Conservation (phyloP, 805 yeast species). For the Ogataea pilisensis region DNA sequence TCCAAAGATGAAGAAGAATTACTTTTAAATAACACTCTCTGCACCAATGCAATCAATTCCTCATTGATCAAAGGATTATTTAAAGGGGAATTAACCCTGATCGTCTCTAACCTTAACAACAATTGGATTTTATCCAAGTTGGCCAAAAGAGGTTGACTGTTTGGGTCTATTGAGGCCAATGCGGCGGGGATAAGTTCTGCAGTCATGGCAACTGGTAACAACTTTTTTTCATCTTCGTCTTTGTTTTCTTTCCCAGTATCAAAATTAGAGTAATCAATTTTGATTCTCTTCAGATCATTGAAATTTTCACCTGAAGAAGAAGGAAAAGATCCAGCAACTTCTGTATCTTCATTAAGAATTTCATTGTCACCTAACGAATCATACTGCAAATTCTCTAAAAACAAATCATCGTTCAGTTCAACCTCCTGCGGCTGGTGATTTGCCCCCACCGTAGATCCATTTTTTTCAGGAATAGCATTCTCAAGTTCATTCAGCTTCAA, state of each 20-base stretch:
- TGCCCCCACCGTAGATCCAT: too few species aligned
- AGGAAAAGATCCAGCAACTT: too few species aligned
- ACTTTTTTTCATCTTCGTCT: slow-evolving; percentile 31
- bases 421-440: slow-evolving; percentile 66
- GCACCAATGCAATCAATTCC: slow-evolving; percentile 73
- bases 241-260: slow-evolving; percentile 8
- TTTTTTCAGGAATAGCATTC: too few species aligned
- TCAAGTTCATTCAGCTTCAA: slow-evolving; percentile 7
- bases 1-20: not conserved
- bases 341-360: slow-evolving; percentile 27
- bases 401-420: slow-evolving; percentile 66
- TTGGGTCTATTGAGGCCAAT: slow-evolving; percentile 64
- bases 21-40: slow-evolving; percentile 60
- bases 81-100: slow-evolving; percentile 68
- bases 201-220: slow-evolving; percentile 60
- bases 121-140: slow-evolving; percentile 73
- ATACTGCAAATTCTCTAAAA: slow-evolving; percentile 71
- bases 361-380: slow-evolving; percentile 54
- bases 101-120: slow-evolving; percentile 58
- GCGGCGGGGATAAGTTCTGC: slow-evolving; percentile 59
- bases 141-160: slow-evolving; percentile 68
- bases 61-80: slow-evolving; percentile 71
- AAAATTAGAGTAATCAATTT: slow-evolving; percentile 33
- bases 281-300: slow-evolving; percentile 38
- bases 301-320: too few species aligned